Base-by-base conservation (phyloP, 208 protist species). In the Balamuthia mandrillaris region DNA sequence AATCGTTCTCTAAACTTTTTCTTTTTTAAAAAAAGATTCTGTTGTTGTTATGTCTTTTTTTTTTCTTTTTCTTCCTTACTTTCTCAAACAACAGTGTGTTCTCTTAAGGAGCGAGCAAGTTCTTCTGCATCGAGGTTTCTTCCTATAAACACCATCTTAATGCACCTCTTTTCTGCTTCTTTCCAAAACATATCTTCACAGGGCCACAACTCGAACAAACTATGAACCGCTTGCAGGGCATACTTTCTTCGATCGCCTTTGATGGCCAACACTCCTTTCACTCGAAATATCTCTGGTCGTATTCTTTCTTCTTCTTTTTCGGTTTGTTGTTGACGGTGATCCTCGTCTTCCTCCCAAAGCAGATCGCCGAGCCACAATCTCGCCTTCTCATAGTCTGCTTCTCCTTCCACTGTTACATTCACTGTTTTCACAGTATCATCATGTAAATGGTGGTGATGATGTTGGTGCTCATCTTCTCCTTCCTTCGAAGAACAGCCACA, bases 181-280 rank as follows among this genome's bases (percentile, higher is more conserved):
- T 7, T 52, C 75, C 75, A 82, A 29, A 29, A 16, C 6, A 5
- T 42, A 74, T 2, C 24, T 21, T 9, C 41, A 35, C 63, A 27
- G 35, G n/a, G 27, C 27, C 4, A 58, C 45, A 29, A 78, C n/a
- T 42, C 51, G 33, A 91, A 88, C 44, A 89, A 61, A 81, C 88
- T 90, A 61, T 90, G 88, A 29, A 90, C 88, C 29, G 56, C 88
- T 45, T 90, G 86, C 44, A 65, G 88, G 14, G 81, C 77, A n/a
- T 68, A 81, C 74, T 86, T 85, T 21, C 88, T 35, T 37, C 54
- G 27, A 24, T 78, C 33, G 29, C 83, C 82, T 31, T 44, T 54
- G 74, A 89, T 87, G 51, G 66, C 29, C 10, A 89, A 70, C 49
- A 89, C 79, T 66, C 87, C 87, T 45, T 89, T 89, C 84, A 88